Base-by-base conservation (phyloP, 768 basidiomycete species). In the Russula vinacea region DNA sequence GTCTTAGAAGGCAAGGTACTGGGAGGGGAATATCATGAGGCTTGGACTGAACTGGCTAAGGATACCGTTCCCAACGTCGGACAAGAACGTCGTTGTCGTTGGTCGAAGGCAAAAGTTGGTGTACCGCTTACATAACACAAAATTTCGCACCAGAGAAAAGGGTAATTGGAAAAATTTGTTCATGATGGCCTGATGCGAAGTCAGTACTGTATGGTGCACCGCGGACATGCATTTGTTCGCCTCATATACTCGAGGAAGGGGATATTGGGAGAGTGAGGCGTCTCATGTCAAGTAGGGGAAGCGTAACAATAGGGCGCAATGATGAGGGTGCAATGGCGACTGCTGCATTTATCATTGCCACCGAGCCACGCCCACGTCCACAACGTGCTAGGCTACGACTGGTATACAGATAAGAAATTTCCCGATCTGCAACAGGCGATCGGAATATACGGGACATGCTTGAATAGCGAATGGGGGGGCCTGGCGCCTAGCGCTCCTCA, bases 51-150 rank as follows among this genome's bases (percentile, higher is more conserved):
- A 33, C 35, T 24, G 14, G 51, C 29, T 24, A 19, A 9, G 8
- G 29, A 16, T 54, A 24, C 29, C 58, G 55, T 55, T 58, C 29
- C 47, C 53, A 33, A 56, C 58, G 52, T 54, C 52, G 37, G 2
- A 24, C 62, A 29, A 35, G 35, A 24, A 39, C 52, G 47, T 58
- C 35, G 52, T 64, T n/a, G 63, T 64, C 32, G 63, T 22, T 50
- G 58, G 52, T 50, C 9, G 26, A 57, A 45, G 65, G 32, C 6
- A 44, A 66, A 29, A 37, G 53, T 56, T 24, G 26, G 47, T 14
- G 52, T 3, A 9, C 11, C 29, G 63, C 58, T 64, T 64, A 64
- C 63, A 56, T 64, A 64, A 64, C 57, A 11, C 26, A 42, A 40
- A 51, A 11, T 44, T 60, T 53, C 5, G 24, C 49, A 49, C 2